Base-by-base conservation (phyloP, 2,329 filamentous ascomycete genomes). In the Trichoderma harzianum region DNA sequence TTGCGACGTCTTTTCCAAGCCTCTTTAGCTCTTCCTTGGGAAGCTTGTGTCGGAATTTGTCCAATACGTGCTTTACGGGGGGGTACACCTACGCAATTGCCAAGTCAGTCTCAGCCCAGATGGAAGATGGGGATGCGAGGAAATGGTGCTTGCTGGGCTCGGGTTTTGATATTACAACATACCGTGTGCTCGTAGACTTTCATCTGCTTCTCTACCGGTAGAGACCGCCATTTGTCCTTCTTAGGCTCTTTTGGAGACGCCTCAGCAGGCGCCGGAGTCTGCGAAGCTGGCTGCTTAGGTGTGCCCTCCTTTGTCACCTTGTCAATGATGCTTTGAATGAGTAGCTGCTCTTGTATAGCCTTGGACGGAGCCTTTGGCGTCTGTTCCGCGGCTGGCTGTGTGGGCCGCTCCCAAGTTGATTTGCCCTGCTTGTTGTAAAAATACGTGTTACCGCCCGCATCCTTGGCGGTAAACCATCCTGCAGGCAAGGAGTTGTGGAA, bases 101-200 rank as follows among this genome's bases (percentile, higher is more conserved):
- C 28, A 36, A 47, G 32, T 72, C 47, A 72, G 70, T 66, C 18
- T 8, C 8, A n/a, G 39, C 39, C 26, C n/a, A 28, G 36, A 12
- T 16, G 12, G 8, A 18, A 18, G 7, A 16, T 4, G 7, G 47
- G n/a, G 39, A 4, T 10, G 12, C 18, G 4, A 8, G 5, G n/a
- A 24, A 8, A 12, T 21, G 14, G 3, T 51, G 21, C n/a, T 8
- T 10, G 28, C 3, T 18, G 16, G 14, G 32, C 36, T 28, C 18
- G 47, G n/a, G 36, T 28, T 30, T 18, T 10, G 43, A 43, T 60
- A 5, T 53, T 11, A 21, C 24, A n/a, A 84, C 93, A 80, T 86
- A 97, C 94, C 66, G 94, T 97, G 78, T 95, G 95, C 81, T 98
- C 95, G 77, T 98, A 98, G 3, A 97, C 86, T 84, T 94, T 97